Conservation (phyloP, 2,329 filamentous ascomycete genomes). For the Ophiocordyceps camponoti-floridani region DNA sequence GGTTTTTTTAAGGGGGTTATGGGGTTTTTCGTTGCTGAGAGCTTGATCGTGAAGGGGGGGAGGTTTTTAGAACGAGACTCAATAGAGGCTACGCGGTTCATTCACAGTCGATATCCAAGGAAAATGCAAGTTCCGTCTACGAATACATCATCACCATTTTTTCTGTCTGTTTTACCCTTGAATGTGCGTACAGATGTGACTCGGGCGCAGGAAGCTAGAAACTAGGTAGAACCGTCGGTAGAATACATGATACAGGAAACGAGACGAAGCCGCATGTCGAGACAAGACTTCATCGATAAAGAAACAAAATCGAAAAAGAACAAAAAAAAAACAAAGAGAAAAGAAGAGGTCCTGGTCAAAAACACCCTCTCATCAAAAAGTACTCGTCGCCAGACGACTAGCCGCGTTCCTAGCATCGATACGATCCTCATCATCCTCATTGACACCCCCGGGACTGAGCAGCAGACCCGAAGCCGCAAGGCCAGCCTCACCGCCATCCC, state of each 20-base stretch:
- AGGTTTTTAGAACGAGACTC: no score
- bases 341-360: not conserved
- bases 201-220: no score
- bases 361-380: slow-evolving; percentile 40
- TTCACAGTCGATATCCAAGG: no score
- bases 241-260: not conserved
- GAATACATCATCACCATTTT: no score
- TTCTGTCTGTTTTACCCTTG: no score
- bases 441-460: slow-evolving; percentile 21
- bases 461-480: not conserved
- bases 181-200: no score
- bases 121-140: no score
- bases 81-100: no score
- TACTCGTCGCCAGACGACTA: slow-evolving; percentile 82
- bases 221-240: not conserved
- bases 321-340: not conserved
- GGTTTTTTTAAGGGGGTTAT: no score
- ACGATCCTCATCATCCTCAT: slow-evolving; percentile 82
- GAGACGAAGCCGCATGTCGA: not conserved
- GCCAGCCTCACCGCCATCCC: slow-evolving; percentile 16
- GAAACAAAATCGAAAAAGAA: not conserved
- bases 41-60: no score
- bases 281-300: not conserved
- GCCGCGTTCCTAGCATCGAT: slow-evolving; percentile 93
- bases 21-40: no score